A percentile compares a stretch with the other conserved stretches of the same genome.
Conservation (phyloP, 2,329 filamentous ascomycete genomes). For the Penicillium concentricum region DNA sequence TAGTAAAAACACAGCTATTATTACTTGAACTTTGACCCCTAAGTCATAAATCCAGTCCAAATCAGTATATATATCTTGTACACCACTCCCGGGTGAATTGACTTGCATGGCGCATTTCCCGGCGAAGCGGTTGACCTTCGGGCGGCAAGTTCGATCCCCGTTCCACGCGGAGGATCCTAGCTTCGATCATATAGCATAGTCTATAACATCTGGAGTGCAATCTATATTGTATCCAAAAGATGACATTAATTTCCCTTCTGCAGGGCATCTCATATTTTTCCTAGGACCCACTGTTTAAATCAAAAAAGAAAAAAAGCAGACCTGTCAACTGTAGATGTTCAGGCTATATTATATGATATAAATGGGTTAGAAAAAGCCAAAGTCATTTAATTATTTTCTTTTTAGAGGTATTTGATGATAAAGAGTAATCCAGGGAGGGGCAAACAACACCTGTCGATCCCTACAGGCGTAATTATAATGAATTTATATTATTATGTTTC, state of each 20-base stretch:
- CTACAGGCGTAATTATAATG: slow-evolving; percentile 2
- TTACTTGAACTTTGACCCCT: neutral
- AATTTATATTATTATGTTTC: neutral
- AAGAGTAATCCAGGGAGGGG: slow-evolving; percentile 20
- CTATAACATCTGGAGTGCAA: neutral
- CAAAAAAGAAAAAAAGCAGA: slow-evolving; percentile 21
- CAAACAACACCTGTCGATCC: slow-evolving; percentile 22
- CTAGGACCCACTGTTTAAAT: slow-evolving; percentile 9
- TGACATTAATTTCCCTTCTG: neutral
- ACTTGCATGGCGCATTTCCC: slow-evolving; percentile 9
- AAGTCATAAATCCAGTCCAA: neutral
- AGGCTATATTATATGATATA: neutral
- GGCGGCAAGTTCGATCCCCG: slow-evolving; percentile 11
- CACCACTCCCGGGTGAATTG: neutral
- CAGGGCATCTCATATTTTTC: slow-evolving; percentile 7
- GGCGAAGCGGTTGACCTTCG: slow-evolving; percentile 13
- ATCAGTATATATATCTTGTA: neutral
- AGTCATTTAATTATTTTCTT: neutral
- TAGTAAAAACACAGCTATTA: neutral
- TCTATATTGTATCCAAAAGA: neutral
- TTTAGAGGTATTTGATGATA: neutral
- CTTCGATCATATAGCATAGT: slow-evolving; percentile 10
- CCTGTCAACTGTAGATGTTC: slow-evolving; percentile 26
- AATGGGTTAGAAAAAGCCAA: neutral
- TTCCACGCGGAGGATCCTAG: slow-evolving; percentile 13